phyloP scores from a whole-genome alignment of 352 stramenopile genomes.

The Thraustotheca clavata region DNA sequence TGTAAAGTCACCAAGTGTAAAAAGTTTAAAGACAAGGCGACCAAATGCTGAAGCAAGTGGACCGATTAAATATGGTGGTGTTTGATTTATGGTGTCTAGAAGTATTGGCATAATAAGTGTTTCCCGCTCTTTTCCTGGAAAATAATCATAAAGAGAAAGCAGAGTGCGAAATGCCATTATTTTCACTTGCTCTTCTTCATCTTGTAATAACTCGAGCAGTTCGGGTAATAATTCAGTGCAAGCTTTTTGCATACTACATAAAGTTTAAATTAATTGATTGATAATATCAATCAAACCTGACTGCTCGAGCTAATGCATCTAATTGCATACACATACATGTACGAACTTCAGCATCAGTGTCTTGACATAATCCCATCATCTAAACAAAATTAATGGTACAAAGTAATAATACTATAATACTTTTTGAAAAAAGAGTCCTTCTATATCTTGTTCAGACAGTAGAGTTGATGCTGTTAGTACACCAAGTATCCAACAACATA shows the following conservation, averaged over 20 bases:
- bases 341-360: constrained; percentile 73
- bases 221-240: constrained; percentile 58
- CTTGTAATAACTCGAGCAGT: constrained; percentile 63
- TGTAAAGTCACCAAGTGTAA: constrained; percentile 44
- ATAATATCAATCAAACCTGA: constrained; percentile 33
- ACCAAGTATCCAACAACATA: constrained; percentile 66
- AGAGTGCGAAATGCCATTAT: constrained; percentile 62
- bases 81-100: constrained; percentile 38
- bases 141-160: constrained; percentile 67
- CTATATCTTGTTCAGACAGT: constrained; percentile 58
- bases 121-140: constrained; percentile 38
- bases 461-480: constrained; percentile 63
- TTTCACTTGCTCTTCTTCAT: constrained; percentile 81
- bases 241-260: constrained; percentile 40
- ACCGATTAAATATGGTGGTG: constrained; percentile 50
- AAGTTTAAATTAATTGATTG: neutral
- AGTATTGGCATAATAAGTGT: constrained; percentile 66
- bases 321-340: constrained; percentile 80
- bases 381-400: constrained; percentile 23
- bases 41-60: constrained; percentile 49
- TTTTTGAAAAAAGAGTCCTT: constrained; percentile 77
- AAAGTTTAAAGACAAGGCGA: constrained; percentile 54
- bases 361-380: constrained; percentile 81
- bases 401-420: constrained; percentile 20
- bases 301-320: constrained; percentile 52